Evolutionary conservation across 352 stramenopile genomes (phyloP).

Genomic region (Globisporangium solare): DNA sequence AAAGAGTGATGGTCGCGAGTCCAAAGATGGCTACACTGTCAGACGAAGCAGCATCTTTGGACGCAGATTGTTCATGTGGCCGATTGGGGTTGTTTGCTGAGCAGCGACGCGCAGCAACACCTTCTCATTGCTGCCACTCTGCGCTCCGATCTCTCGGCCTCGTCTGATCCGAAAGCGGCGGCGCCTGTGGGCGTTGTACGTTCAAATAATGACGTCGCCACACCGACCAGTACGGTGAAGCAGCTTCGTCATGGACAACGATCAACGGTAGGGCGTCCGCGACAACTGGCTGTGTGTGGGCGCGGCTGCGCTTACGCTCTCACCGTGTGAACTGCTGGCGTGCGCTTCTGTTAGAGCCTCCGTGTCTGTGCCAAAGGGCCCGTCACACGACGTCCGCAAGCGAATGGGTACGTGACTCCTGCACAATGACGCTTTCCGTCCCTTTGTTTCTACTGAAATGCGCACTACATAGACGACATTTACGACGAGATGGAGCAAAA

Average conservation of each 20-base stretch:
- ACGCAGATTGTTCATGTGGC: background rate
- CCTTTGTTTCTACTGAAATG: too few species aligned
- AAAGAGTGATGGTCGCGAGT: background rate
- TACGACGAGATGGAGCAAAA: constrained; percentile 63
- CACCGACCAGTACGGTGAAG: background rate
- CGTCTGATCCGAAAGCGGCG: background rate
- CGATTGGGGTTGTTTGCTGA: background rate
- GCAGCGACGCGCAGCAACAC: background rate
- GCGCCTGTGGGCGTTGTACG: background rate
- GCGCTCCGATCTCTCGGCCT: background rate
- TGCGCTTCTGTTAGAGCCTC: constrained; percentile 6
- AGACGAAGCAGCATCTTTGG: background rate
- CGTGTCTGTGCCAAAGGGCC: constrained; percentile 5
- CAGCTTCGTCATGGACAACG: constrained; percentile 1
- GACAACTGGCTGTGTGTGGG: too few species aligned
- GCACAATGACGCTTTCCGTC: background rate
- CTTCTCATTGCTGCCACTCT: background rate
- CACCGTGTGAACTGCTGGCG: background rate
- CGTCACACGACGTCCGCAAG: constrained; percentile 36
- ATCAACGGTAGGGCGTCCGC: constrained; percentile 2
- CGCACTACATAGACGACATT: constrained; percentile 37
- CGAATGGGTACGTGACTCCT: constrained; percentile 28
- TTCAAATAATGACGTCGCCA: background rate
- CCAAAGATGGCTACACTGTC: constrained; percentile 9
- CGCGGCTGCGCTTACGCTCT: too few species aligned